Percentiles rank a stretch among this genome's conserved stretches.
Evolutionary conservation across 2,329 filamentous ascomycete species (phyloP).

Genomic region (Talaromyces verruculosus): DNA sequence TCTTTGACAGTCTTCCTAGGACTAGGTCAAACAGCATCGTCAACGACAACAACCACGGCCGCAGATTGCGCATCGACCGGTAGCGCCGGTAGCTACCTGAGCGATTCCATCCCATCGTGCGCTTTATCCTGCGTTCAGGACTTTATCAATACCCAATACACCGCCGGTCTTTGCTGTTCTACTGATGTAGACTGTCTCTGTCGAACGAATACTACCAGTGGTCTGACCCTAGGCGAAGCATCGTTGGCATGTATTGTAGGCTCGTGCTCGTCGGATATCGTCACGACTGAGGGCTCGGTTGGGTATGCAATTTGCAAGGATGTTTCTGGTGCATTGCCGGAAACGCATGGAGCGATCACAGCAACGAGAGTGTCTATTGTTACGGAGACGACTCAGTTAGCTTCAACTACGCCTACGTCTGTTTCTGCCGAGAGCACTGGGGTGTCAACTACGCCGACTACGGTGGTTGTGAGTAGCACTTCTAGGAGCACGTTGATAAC

Average conservation of each 20-base stretch:
- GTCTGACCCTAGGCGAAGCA: slow-evolving; percentile 70
- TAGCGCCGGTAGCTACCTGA: not conserved
- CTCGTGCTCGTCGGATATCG: slow-evolving; percentile 53
- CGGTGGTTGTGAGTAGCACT: not conserved
- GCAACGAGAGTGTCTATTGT: slow-evolving; percentile 30
- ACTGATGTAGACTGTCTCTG: slow-evolving; percentile 65
- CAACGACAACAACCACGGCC: slow-evolving; percentile 17
- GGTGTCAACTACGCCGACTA: not conserved
- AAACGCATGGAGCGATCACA: slow-evolving; percentile 40
- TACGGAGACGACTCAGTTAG: slow-evolving; percentile 19
- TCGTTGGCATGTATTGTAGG: slow-evolving; percentile 66
- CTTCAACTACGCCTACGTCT: slow-evolving; percentile 22
- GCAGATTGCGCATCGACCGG: slow-evolving; percentile 23
- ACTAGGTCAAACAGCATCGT: slow-evolving; percentile 25
- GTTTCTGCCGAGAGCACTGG: not conserved
- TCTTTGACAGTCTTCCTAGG: slow-evolving; percentile 26
- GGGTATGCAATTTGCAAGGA: slow-evolving; percentile 58
- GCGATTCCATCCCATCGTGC: slow-evolving; percentile 54
- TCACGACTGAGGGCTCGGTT: slow-evolving; percentile 38
- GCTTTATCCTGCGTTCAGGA: slow-evolving; percentile 61
- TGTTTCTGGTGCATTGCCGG: slow-evolving; percentile 36
- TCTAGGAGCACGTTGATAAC: not conserved
- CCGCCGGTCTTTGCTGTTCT: slow-evolving; percentile 49
- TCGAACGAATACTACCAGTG: slow-evolving; percentile 56
- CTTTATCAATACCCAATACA: slow-evolving; percentile 64